Conservation (phyloP, 2,329 filamentous ascomycete genomes). For the Periconia digitata region DNA sequence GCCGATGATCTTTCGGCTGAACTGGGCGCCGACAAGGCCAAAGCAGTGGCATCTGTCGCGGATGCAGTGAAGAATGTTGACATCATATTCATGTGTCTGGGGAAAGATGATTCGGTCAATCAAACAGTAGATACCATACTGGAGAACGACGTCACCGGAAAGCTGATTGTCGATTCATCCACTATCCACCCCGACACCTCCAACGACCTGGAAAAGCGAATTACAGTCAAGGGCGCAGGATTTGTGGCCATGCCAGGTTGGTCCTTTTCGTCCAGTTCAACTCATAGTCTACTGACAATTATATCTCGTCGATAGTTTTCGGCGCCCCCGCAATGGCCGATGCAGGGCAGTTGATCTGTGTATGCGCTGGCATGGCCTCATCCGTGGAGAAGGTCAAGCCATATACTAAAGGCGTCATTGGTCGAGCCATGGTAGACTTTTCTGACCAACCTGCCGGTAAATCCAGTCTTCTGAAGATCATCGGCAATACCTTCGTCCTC, state of each 20-base stretch:
- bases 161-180: conserved; percentile 84
- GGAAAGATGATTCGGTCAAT: conserved; percentile 74
- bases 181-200: conserved; percentile 85
- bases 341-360: conserved; percentile 69
- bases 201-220: conserved; percentile 61
- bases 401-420: conserved; percentile 73
- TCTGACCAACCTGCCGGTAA: conserved; percentile 67
- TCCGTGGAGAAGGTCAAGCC: conserved; percentile 67
- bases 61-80: conserved; percentile 68
- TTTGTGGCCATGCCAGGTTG: conserved; percentile 71
- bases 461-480: conserved; percentile 73
- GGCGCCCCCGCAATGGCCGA: conserved; percentile 72
- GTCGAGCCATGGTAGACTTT: conserved; percentile 70
- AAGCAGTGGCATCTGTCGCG: conserved; percentile 61
- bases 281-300: conserved; percentile 18
- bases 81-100: conserved; percentile 80
- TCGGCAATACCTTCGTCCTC: conserved; percentile 84
- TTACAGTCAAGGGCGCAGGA: conserved; percentile 62
- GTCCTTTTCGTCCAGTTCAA: conserved; percentile 1
- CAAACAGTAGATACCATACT: conserved; percentile 62
- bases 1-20: conserved; percentile 64
- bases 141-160: conserved; percentile 61
- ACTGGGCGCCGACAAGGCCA: conserved; percentile 63
- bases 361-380: conserved; percentile 66
- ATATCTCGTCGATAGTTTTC: conserved; percentile 59